Evolutionary conservation across 495 filamentous ascomycete species (phyloP), one percentile per base, ranked within the genome.

Genomic region (Trichoderma gamsii): DNA sequence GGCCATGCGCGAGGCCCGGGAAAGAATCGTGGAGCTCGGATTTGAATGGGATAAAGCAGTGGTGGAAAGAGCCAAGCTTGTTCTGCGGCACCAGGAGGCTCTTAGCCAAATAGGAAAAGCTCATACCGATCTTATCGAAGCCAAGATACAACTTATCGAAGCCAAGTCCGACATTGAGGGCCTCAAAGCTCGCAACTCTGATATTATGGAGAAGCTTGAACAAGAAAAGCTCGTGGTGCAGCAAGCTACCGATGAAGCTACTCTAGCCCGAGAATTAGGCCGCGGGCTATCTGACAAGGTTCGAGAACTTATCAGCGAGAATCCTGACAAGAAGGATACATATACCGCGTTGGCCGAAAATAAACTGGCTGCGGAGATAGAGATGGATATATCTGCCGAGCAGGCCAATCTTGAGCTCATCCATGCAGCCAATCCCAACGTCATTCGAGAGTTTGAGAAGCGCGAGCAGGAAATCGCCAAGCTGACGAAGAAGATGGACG

Each of bases 381-480:
- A 93, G 29, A 79, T 81, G 2, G 89, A 95, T 23, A 92, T 97
- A 70, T 84, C 86, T 44, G 87, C 89, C 3, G 88, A 91, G 76
- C 80, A 85, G 70, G 87, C 88, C 13, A 88, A 89, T 59, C 84
- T 98, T 9, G 87, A 91, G 41, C 82, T 94, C 35, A 89, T 94
- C 35, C 88, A 94, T 66, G 92, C 88, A 49, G 90, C 89, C 51
- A 92, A 93, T 70, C 89, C 86, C 12, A 82, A 86, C 46, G 84
- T 91, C n/a, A 83, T 98, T 59, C 82, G 83, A 59, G 89, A 96
- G 67, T 97, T 87, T 73, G 90, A 97, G 74, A 81, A 86, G 51
- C 90, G 93, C 23, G 81, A 83, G 56, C 72, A 74, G 15, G 78
- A 82, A 66, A 84, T 88, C 64, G 74, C 80, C 63, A 71, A 73